Percentiles rank a stretch among this genome's conserved stretches.
phyloP scores from a whole-genome alignment of 2,329 filamentous ascomycete genomes.

The Ilyonectria mors-panacis region DNA sequence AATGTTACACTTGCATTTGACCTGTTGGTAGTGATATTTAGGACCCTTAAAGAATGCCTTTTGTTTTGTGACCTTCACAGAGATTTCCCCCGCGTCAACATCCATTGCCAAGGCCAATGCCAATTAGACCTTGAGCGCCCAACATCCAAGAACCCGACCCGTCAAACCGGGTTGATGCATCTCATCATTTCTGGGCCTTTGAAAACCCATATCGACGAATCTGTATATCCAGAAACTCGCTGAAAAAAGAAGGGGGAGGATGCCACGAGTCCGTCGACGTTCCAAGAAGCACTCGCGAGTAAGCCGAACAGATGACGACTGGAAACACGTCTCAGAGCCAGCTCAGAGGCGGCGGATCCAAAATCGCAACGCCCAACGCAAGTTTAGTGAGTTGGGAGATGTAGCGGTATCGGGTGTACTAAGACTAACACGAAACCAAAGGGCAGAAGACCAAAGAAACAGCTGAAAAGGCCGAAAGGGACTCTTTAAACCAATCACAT shows the following conservation, averaged over 20 bases:
- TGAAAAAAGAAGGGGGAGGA: neutral
- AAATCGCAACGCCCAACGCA: slow-evolving; percentile 3
- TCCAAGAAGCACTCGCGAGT: neutral
- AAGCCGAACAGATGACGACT: neutral
- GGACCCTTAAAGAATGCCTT: neutral
- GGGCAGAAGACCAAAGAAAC: neutral
- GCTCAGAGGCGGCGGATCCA: neutral
- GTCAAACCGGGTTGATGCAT: neutral
- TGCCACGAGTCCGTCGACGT: neutral
- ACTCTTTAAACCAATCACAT: neutral
- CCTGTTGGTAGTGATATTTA: neutral
- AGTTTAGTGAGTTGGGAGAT: neutral
- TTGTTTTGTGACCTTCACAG: neutral
- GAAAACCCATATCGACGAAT: neutral
- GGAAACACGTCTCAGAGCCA: neutral
- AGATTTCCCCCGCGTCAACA: neutral
- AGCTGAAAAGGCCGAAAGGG: neutral
- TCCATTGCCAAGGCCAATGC: neutral
- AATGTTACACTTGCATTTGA: neutral
- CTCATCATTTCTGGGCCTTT: neutral
- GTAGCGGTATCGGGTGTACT: neutral
- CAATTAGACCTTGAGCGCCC: neutral
- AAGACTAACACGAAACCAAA: neutral
- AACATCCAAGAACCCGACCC: too few species aligned
- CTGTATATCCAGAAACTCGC: neutral